Conservation (phyloP, 1,139 yeast species). For the Protomyces inouyei region DNA sequence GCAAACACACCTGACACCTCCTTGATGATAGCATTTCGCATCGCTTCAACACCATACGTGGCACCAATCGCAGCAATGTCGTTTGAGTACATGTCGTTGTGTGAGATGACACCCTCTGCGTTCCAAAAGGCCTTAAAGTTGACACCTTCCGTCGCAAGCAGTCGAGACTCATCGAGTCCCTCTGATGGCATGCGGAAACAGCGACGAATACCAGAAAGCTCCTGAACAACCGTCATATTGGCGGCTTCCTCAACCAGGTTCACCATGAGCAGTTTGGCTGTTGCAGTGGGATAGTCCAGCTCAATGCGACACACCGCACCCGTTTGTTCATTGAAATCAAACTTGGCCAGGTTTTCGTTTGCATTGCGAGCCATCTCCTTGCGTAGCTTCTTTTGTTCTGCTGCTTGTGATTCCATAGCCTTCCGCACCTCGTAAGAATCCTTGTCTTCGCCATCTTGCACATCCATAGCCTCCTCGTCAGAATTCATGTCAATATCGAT, state of each 20-base stretch:
- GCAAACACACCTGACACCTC: conserved; percentile 95
- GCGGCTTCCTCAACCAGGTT: conserved; percentile 91
- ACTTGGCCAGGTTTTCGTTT: conserved; percentile 61
- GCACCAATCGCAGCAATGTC: conserved; percentile 85
- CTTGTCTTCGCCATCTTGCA: conserved; percentile 30
- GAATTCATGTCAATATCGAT: conserved; percentile 37
- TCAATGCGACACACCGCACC: conserved; percentile 95
- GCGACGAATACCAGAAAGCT: conserved; percentile 85
- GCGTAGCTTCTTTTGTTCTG: conserved; percentile 65
- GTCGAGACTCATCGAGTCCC: conserved; percentile 51
- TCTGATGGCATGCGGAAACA: conserved; percentile 79
- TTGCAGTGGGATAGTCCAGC: conserved; percentile 74
- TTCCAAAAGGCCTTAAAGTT: conserved; percentile 98
- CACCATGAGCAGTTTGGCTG: conserved; percentile 94
- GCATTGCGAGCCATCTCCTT: conserved; percentile 72
- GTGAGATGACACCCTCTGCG: conserved; percentile 84
- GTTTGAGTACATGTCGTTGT: conserved; percentile 81
- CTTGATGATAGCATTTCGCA: conserved; percentile 91
- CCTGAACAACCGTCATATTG: conserved; percentile 85
- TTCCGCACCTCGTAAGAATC: conserved; percentile 32
- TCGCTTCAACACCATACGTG: conserved; percentile 98
- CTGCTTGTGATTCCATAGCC: conserved; percentile 42
- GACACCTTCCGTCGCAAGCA: conserved; percentile 94
- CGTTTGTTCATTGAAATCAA: conserved; percentile 79
- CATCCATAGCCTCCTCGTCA: conserved; percentile 34